phyloP scores from a whole-genome alignment of 345 rosid genomes.

The Ailanthus altissimus region DNA sequence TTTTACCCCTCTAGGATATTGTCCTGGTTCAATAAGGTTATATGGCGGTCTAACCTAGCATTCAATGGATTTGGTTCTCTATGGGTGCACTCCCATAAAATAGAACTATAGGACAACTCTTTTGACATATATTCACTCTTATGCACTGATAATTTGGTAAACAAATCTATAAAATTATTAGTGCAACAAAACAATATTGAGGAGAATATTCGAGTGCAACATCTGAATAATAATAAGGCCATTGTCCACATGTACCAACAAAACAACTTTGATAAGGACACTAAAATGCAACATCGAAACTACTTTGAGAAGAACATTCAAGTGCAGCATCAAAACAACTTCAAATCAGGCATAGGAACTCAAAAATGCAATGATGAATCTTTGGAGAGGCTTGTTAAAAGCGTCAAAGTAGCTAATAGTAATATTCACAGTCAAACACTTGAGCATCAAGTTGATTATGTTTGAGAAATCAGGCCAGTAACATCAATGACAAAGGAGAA shows the following conservation, averaged over 20 bases:
- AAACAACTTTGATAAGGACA: conserved; percentile 20
- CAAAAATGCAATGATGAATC: conserved; percentile 15
- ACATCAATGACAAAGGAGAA: conserved; percentile 20
- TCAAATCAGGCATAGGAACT: conserved; percentile 13
- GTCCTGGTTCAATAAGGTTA: too few relatives aligned
- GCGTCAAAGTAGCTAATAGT: conserved; percentile 21
- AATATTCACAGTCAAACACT: conserved; percentile 13
- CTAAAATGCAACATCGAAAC: conserved; percentile 16
- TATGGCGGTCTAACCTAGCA: too few relatives aligned
- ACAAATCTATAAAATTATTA: too few relatives aligned
- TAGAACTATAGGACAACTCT: too few relatives aligned
- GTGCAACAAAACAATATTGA: conserved; percentile 17
- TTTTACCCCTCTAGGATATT: too few relatives aligned
- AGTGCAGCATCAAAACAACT: conserved; percentile 16
- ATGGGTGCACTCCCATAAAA: too few relatives aligned
- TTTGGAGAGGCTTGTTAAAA: conserved; percentile 16
- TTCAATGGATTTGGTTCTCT: too few relatives aligned
- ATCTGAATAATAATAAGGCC: conserved; percentile 8
- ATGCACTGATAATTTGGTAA: too few relatives aligned
- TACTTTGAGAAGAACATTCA: conserved; percentile 16
- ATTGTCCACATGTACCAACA: conserved; percentile 21
- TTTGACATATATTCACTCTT: too few relatives aligned
- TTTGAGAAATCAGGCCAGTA: conserved; percentile 27
- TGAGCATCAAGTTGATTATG: conserved; percentile 23
- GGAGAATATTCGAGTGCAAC: conserved; percentile 24